These are phyloP conservation scores for Isoetes taiwanensis DNA, from an alignment of 75 land plant species.

Conservation along the genomic window DNA sequence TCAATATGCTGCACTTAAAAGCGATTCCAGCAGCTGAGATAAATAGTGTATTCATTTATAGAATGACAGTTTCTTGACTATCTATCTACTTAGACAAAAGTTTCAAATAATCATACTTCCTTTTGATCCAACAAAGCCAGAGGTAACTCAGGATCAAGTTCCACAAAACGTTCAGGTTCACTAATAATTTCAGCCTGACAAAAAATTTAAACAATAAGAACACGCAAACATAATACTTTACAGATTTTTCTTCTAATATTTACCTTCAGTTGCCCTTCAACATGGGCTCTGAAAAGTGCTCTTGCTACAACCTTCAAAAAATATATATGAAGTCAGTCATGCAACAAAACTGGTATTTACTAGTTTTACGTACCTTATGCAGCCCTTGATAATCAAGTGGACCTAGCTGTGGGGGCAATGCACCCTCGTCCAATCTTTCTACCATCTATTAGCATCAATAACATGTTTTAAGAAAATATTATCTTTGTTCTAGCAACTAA, in stretches of 20 bases:
- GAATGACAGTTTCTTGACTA: too few relatives aligned
- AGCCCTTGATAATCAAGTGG: slow-evolving; percentile 80
- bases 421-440: slow-evolving; percentile 86
- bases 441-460: too few relatives aligned
- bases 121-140: slow-evolving; percentile 89
- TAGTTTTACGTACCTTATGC: slow-evolving; percentile 57
- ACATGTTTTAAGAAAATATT: too few relatives aligned
- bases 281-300: slow-evolving; percentile 94
- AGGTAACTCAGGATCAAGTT: slow-evolving; percentile 93
- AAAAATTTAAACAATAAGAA: slow-evolving; percentile 2
- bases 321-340: neutral
- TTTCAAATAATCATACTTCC: slow-evolving; percentile 49
- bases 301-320: slow-evolving; percentile 66
- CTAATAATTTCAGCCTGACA: slow-evolving; percentile 84
- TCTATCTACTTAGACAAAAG: too few relatives aligned
- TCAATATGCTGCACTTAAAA: too few relatives aligned
- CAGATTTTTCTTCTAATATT: neutral
- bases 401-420: slow-evolving; percentile 48
- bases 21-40: too few relatives aligned
- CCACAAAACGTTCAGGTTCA: slow-evolving; percentile 84
- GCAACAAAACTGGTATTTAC: neutral
- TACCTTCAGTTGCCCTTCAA: slow-evolving; percentile 96
- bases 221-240: too few relatives aligned
- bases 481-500: too few relatives aligned
- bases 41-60: too few relatives aligned